A percentile compares a stretch with the other conserved stretches of the same genome.
Conservation (phyloP, 73 alveolate species). For the Symbiodinium natans region DNA sequence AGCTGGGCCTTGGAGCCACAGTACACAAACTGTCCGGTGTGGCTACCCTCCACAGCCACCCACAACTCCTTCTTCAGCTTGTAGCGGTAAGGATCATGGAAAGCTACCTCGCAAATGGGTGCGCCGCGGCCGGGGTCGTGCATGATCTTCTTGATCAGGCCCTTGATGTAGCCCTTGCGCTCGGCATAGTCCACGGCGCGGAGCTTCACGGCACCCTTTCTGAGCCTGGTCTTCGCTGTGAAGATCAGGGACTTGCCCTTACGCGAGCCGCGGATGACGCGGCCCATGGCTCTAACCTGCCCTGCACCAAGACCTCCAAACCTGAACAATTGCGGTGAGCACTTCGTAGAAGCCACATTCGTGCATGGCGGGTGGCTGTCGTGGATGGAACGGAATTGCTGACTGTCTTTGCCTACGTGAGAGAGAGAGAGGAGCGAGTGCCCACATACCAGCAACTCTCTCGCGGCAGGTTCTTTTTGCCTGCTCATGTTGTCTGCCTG, state of each 20-base stretch:
- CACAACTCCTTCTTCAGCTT: conserved; percentile 97
- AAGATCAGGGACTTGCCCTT: conserved; percentile 88
- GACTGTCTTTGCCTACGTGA: too few species aligned
- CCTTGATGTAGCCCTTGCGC: conserved; percentile 96
- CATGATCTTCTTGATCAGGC: conserved; percentile 95
- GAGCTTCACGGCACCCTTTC: conserved; percentile 97
- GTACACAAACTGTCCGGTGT: conserved; percentile 98
- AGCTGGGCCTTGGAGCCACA: conserved; percentile 97
- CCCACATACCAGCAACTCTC: too few species aligned
- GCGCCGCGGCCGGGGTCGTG: conserved; percentile 99
- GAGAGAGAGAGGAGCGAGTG: too few species aligned
- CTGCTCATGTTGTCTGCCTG: too few species aligned
- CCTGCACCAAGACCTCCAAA: too few species aligned
- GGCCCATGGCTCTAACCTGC: conserved; percentile 67
- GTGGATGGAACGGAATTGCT: too few species aligned
- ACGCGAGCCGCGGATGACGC: conserved; percentile 86
- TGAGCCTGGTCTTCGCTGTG: conserved; percentile 94
- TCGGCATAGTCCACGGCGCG: conserved; percentile 97
- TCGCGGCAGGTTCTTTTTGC: too few species aligned
- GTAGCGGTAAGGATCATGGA: conserved; percentile 98
- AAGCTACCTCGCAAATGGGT: conserved; percentile 98
- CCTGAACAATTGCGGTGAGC: too few species aligned
- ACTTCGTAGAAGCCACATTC: too few species aligned
- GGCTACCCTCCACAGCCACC: conserved; percentile 98
- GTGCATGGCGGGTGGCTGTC: too few species aligned